Evolutionary conservation across 768 basidiomycete genomes (phyloP).

Genomic region (Suillus decipiens): DNA sequence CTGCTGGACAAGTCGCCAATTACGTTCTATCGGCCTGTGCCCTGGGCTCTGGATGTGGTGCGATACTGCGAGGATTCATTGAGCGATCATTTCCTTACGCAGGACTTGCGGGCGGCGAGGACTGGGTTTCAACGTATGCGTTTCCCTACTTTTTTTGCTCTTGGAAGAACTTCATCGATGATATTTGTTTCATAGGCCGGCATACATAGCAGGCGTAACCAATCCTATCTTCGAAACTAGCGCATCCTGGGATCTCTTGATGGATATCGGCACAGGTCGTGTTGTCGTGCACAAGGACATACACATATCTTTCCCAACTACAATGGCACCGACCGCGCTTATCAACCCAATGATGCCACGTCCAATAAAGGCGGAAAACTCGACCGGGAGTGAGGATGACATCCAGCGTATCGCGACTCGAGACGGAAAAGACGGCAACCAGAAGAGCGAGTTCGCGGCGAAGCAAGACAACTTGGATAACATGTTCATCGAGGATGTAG

Average conservation of each 20-base stretch:
- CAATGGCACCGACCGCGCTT: conserved; percentile 40
- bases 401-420: conserved; percentile 52
- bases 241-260: conserved; percentile 89
- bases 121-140: conserved; percentile 86
- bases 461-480: conserved; percentile 73
- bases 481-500: conserved; percentile 91
- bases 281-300: conserved; percentile 91
- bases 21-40: conserved; percentile 96
- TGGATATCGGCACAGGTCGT: conserved; percentile 85
- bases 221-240: conserved; percentile 94
- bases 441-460: conserved; percentile 54
- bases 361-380: conserved; percentile 63
- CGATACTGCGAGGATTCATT: conserved; percentile 80
- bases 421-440: conserved; percentile 52
- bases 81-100: conserved; percentile 96
- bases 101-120: conserved; percentile 83
- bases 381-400: conserved; percentile 69
- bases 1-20: conserved; percentile 87
- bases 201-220: conserved; percentile 95
- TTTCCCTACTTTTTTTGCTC: conserved; percentile 4
- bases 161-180: neutral
- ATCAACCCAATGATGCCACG: conserved; percentile 50
- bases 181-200: conserved; percentile 53
- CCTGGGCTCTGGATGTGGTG: conserved; percentile 88
- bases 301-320: conserved; percentile 52